phyloP scores from a whole-genome alignment of 129 eudicot species.

The Escallonia rubra region DNA sequence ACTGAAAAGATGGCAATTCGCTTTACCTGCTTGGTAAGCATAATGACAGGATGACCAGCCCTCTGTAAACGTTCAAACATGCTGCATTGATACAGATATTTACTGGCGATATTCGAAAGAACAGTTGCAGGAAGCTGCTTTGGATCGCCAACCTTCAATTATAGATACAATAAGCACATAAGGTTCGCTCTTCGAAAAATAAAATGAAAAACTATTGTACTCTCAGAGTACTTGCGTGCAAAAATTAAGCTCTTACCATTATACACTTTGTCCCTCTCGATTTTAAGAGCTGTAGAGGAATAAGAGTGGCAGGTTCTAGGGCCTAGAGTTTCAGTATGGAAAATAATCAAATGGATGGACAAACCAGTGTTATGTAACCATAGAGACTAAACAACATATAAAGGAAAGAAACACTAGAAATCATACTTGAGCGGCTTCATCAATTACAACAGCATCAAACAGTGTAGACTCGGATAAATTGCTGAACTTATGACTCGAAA shows the following conservation, averaged over 20 bases:
- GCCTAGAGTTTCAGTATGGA: slow-evolving; percentile 36
- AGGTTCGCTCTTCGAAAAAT: too few relatives aligned
- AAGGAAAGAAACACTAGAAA: slow-evolving; percentile 9
- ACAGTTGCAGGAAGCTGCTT: slow-evolving; percentile 99
- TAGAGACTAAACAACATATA: not conserved
- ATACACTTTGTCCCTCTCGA: slow-evolving; percentile 81
- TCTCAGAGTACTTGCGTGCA: slow-evolving; percentile 2
- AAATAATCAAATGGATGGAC: not conserved
- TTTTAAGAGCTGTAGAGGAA: slow-evolving; percentile 92
- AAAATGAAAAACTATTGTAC: too few relatives aligned
- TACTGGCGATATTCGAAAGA: slow-evolving; percentile 88
- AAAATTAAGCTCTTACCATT: slow-evolving; percentile 47
- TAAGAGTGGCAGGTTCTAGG: slow-evolving; percentile 90
- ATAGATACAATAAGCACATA: not conserved
- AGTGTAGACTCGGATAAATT: slow-evolving; percentile 52
- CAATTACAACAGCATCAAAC: slow-evolving; percentile 96
- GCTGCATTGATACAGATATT: slow-evolving; percentile 81
- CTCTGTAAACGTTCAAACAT: slow-evolving; percentile 98
- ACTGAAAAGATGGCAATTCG: not conserved
- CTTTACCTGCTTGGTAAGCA: slow-evolving; percentile 87
- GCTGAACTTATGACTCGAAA: slow-evolving; percentile 51
- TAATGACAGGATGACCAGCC: slow-evolving; percentile 87
- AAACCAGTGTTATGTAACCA: not conserved
- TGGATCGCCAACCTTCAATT: slow-evolving; percentile 89
- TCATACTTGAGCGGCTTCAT: slow-evolving; percentile 97